Conservation (phyloP, 148 eudicot genomes). For the Fagopyrum tataricum region DNA sequence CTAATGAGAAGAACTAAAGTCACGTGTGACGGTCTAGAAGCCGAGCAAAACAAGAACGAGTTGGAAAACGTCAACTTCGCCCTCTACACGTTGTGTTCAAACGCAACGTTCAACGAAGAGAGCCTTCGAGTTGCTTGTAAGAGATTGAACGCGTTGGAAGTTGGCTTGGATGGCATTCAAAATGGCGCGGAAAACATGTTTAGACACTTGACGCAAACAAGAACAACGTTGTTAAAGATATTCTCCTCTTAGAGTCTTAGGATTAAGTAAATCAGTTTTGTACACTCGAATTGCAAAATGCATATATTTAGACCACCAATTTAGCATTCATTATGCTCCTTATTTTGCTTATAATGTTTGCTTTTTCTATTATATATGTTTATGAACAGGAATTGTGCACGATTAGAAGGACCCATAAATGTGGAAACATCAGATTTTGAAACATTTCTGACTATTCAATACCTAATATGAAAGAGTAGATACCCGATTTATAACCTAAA, state of each 20-base stretch:
- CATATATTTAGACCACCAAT: background rate
- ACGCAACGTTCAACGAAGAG: background rate
- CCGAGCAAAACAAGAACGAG: slow-evolving; percentile 15
- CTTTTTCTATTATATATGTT: no score
- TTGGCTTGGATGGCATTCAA: slow-evolving; percentile 22
- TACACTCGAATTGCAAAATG: background rate
- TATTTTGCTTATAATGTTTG: background rate
- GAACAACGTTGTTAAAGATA: slow-evolving; percentile 19
- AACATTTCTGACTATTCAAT: background rate
- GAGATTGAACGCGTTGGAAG: slow-evolving; percentile 19
- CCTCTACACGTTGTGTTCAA: slow-evolving; percentile 13
- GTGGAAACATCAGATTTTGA: background rate
- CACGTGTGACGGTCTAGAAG: slow-evolving; percentile 2
- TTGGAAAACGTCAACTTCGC: slow-evolving; percentile 18
- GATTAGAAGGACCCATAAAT: background rate
- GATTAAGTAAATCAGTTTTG: background rate
- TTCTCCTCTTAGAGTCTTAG: slow-evolving; percentile 7
- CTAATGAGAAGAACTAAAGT: slow-evolving; percentile 15
- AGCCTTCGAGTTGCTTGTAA: slow-evolving; percentile 1
- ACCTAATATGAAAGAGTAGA: background rate
- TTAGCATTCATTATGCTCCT: background rate
- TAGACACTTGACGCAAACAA: slow-evolving; percentile 24
- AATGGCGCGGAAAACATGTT: slow-evolving; percentile 19
- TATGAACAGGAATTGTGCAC: background rate
- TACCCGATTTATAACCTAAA: no score